phyloP scores from a whole-genome alignment of 2,329 filamentous ascomycete species.

The Talaromyces sp. region DNA sequence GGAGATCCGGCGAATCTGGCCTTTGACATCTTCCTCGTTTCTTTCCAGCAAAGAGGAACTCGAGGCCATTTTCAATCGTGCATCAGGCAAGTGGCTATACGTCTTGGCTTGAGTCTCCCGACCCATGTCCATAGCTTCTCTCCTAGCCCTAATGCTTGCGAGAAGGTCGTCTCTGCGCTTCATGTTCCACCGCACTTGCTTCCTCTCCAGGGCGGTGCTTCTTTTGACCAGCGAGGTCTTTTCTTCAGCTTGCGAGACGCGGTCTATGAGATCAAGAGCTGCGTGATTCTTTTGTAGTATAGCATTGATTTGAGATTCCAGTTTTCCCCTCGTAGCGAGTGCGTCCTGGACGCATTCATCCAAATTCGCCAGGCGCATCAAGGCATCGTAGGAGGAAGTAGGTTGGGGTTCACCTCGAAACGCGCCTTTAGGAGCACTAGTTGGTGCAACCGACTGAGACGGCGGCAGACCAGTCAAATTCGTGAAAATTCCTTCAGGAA shows the following conservation, averaged over 20 bases:
- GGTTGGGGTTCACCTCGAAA: constrained; percentile 49
- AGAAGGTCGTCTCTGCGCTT: constrained; percentile 64
- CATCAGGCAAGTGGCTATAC: constrained; percentile 58
- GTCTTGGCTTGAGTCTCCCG: constrained; percentile 56
- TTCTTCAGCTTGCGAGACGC: constrained; percentile 36
- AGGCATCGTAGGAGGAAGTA: constrained; percentile 78
- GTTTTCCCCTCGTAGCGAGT: constrained; percentile 66
- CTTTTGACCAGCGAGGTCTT: constrained; percentile 39
- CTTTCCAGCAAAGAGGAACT: constrained; percentile 53
- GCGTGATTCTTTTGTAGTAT: constrained; percentile 36
- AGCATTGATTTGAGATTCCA: constrained; percentile 72
- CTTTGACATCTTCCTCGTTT: constrained; percentile 62
- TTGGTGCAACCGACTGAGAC: constrained; percentile 23
- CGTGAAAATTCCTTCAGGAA: constrained; percentile 81
- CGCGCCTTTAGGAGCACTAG: constrained; percentile 26
- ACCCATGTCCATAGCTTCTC: constrained; percentile 63
- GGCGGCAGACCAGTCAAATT: constrained; percentile 63
- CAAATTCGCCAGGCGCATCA: constrained; percentile 84
- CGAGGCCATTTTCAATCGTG: constrained; percentile 54
- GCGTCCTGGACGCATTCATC: constrained; percentile 91
- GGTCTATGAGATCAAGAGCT: constrained; percentile 25
- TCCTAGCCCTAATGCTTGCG: constrained; percentile 61
- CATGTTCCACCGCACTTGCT: constrained; percentile 58
- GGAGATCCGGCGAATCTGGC: constrained; percentile 84
- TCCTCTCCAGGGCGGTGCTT: constrained; percentile 60